Base-by-base conservation (phyloP, 495 filamentous ascomycete species). In the Amniculicola lignicola region DNA sequence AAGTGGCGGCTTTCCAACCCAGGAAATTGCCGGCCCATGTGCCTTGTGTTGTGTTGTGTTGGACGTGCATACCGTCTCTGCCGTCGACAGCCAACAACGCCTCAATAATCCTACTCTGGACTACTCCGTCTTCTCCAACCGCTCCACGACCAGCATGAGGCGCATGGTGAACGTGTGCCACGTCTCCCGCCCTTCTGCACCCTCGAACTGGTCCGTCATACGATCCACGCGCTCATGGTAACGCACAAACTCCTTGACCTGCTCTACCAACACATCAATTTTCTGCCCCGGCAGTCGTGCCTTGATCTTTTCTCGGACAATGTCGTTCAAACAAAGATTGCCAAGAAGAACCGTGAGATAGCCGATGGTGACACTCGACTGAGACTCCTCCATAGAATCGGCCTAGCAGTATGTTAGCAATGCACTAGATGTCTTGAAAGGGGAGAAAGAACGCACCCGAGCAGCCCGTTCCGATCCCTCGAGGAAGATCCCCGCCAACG, bases 301-400 rank as follows among this genome's bases (percentile, higher is more conserved):
- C 19, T 72, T 71, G 23, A 91, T 74, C 18, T 74, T 54, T 15
- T 18, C 12, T 21, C 52, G 57, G 4, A 65, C 78, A 69, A 11
- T 82, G 79, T 24, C 75, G 72, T 82, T 72, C 16, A 91, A 73
- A 65, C 86, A 90, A 14, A 96, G 75, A 43, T 86, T 88, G 23
- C 88, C 85, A 10, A 99, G 74, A 2, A 96, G 75, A 3, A 97
- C 82, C 0, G 92, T 83, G 36, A 99, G 76, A 63, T 95, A 99
- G 23, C 94, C 94, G 53, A 91, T 83, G 2, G 88, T 87, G 24
- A 99, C 90, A 67, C 92, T 95, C 45, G 83, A 79, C 45, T 86
- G 84, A n/a, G 85, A 83, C 62, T 89, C 88, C 67, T 89, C 78
- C 64, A 91, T 79, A 0, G 90, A 93, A 67, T 88, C 83, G 50